phyloP scores from a whole-genome alignment of 2,329 filamentous ascomycete genomes.

The Sclerotiophoma versabilis region DNA sequence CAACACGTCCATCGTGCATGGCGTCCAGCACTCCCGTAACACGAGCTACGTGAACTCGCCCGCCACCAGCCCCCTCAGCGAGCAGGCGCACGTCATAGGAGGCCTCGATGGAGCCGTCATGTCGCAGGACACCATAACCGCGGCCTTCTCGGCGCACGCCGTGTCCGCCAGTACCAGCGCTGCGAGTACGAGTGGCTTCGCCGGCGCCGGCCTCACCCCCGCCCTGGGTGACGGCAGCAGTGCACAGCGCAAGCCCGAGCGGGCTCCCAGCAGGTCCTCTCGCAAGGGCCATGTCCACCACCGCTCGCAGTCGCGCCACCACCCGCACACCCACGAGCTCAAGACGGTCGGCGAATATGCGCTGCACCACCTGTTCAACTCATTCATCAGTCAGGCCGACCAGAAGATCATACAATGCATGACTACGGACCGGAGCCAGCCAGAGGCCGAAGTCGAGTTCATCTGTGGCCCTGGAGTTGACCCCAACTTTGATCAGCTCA shows the following conservation, averaged over 20 bases:
- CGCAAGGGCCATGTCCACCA: constrained; percentile 80
- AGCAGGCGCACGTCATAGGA: constrained; percentile 75
- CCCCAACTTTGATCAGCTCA: constrained; percentile 89
- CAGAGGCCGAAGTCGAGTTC: constrained; percentile 82
- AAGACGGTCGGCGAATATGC: constrained; percentile 99
- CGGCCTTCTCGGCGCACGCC: constrained; percentile 45
- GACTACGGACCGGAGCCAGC: constrained; percentile 76
- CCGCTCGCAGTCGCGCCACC: constrained; percentile 71
- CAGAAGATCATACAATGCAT: constrained; percentile 93
- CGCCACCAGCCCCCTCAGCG: constrained; percentile 81
- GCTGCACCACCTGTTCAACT: constrained; percentile 93
- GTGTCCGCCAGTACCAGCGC: constrained; percentile 21
- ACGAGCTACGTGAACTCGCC: constrained; percentile 82
- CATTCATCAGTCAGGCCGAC: constrained; percentile 97
- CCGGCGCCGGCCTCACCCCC: constrained; percentile 5
- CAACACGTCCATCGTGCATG: constrained; percentile 96
- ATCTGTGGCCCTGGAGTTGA: constrained; percentile 93
- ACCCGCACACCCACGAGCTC: constrained; percentile 72
- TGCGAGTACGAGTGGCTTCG: constrained; percentile 23
- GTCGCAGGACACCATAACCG: constrained; percentile 50
- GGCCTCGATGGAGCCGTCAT: constrained; percentile 51
- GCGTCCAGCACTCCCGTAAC: constrained; percentile 89
- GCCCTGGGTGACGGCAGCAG: constrained; percentile 25
- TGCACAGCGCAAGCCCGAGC: constrained; percentile 50
- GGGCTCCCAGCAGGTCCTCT: constrained; percentile 65